Conservation (phyloP, 169 alveolate genomes). For the Cryptosporidium xiaoi region DNA sequence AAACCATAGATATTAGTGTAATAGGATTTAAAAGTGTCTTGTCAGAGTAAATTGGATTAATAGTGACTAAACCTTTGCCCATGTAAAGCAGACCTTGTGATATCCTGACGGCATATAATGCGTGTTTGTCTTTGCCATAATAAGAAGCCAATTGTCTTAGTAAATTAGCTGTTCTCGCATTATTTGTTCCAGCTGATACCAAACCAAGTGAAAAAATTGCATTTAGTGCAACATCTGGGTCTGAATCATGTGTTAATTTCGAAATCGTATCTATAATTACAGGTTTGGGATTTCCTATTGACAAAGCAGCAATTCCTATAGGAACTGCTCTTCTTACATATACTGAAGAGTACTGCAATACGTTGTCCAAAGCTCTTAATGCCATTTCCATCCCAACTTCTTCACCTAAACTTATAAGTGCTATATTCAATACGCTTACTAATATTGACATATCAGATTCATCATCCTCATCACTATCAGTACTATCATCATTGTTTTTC, state of each 20-base stretch:
- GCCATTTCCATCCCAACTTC: slow-evolving; percentile 94
- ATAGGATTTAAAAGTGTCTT: slow-evolving; percentile 92
- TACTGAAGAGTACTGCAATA: slow-evolving; percentile 91
- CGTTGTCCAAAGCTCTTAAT: slow-evolving; percentile 88
- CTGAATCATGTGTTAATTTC: slow-evolving; percentile 97
- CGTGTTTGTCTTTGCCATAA: slow-evolving; percentile 93
- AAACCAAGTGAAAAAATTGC: slow-evolving; percentile 97
- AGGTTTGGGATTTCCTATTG: slow-evolving; percentile 95
- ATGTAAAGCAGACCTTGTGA: slow-evolving; percentile 93
- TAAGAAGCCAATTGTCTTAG: slow-evolving; percentile 95
- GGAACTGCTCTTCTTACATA: slow-evolving; percentile 96
- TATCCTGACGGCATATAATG: slow-evolving; percentile 94
- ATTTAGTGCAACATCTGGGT: slow-evolving; percentile 92
- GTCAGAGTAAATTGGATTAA: slow-evolving; percentile 96
- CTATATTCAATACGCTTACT: slow-evolving; percentile 93
- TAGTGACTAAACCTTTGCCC: slow-evolving; percentile 92
- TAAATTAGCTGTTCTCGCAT: slow-evolving; percentile 94
- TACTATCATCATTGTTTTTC: slow-evolving; percentile 14
- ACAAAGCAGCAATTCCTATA: slow-evolving; percentile 95
- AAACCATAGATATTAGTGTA: slow-evolving; percentile 93
- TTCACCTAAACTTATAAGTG: slow-evolving; percentile 95
- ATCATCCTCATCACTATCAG: slow-evolving; percentile 69
- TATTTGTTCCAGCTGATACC: slow-evolving; percentile 96
- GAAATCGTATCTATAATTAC: slow-evolving; percentile 85
- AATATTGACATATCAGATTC: slow-evolving; percentile 79